Percentiles rank a stretch among this genome's conserved stretches.
These are phyloP conservation scores for Candida smagusa DNA, from an alignment of 1,139 yeast genomes.

Conservation along the genomic window DNA sequence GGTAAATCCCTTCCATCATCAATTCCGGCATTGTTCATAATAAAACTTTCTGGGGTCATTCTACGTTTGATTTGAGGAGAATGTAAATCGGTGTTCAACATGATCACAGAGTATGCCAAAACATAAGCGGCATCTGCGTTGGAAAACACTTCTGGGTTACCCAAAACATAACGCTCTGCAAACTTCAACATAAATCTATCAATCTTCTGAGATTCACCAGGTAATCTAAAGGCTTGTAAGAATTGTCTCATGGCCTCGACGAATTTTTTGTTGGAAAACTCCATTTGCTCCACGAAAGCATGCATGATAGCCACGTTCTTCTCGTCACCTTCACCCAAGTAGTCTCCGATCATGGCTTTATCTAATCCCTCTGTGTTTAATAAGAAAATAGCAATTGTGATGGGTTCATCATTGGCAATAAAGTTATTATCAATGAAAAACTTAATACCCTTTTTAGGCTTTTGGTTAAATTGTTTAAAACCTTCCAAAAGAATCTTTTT, in stretches of 20 bases:
- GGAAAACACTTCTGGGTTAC: constrained; percentile 80
- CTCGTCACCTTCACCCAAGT: constrained; percentile 84
- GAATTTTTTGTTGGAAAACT: constrained; percentile 64
- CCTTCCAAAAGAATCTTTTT: constrained; percentile 82
- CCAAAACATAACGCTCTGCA: constrained; percentile 87
- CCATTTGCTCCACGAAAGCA: constrained; percentile 86
- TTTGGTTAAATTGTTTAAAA: constrained; percentile 73
- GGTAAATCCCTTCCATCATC: constrained; percentile 89
- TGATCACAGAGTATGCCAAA: constrained; percentile 84
- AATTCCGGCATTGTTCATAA: constrained; percentile 86
- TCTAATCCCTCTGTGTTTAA: constrained; percentile 78
- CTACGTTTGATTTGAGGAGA: constrained; percentile 80
- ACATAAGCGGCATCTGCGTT: constrained; percentile 95
- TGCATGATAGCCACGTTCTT: constrained; percentile 83
- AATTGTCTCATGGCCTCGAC: constrained; percentile 84
- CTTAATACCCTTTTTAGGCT: constrained; percentile 77
- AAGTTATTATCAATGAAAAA: constrained; percentile 62
- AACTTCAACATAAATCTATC: constrained; percentile 95
- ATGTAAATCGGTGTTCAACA: constrained; percentile 93
- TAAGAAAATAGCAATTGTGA: constrained; percentile 70
- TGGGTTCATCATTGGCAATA: constrained; percentile 57
- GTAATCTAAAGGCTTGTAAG: constrained; percentile 85
- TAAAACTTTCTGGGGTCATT: constrained; percentile 85
- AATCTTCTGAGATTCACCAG: constrained; percentile 98
- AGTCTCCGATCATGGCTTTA: constrained; percentile 85